phyloP scores from a whole-genome alignment of 129 eudicot species.

The Escallonia herrerae region DNA sequence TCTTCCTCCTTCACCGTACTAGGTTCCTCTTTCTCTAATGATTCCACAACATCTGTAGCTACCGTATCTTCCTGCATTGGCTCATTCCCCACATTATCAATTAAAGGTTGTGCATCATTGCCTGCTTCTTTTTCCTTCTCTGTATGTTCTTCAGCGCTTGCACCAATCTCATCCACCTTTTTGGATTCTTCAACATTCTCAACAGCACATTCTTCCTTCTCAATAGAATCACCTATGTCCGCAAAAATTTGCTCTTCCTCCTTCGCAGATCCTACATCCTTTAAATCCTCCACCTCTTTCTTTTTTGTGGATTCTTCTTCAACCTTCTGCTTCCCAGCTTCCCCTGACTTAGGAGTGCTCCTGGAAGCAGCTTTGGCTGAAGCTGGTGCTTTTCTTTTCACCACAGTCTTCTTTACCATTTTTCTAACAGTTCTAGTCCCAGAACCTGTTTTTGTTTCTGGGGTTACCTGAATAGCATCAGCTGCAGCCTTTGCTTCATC shows the following conservation, averaged over 20 bases:
- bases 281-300: conserved; percentile 9
- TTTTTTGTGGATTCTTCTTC: conserved; percentile 12
- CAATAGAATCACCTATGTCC: conserved; percentile 8
- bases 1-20: conserved; percentile 17
- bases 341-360: conserved; percentile 17
- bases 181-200: conserved; percentile 13
- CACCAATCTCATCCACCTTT: conserved; percentile 5
- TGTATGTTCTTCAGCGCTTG: conserved; percentile 8
- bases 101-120: conserved; percentile 12
- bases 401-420: conserved; percentile 39
- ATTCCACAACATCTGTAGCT: conserved; percentile 6
- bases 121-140: conserved; percentile 9
- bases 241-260: conserved; percentile 2
- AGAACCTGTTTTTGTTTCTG: conserved; percentile 21
- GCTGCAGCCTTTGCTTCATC: conserved; percentile 28
- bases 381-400: conserved; percentile 31
- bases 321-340: conserved; percentile 19
- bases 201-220: conserved; percentile 12
- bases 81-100: conserved; percentile 13
- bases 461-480: conserved; percentile 22
- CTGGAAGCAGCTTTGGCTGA: conserved; percentile 23
- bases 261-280: conserved; percentile 10
- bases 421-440: conserved; percentile 35
- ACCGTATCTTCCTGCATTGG: conserved; percentile 4
- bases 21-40: conserved; percentile 20